Evolutionary conservation across 495 filamentous ascomycete species (phyloP).

Genomic region (Penicillium arizonense): DNA sequence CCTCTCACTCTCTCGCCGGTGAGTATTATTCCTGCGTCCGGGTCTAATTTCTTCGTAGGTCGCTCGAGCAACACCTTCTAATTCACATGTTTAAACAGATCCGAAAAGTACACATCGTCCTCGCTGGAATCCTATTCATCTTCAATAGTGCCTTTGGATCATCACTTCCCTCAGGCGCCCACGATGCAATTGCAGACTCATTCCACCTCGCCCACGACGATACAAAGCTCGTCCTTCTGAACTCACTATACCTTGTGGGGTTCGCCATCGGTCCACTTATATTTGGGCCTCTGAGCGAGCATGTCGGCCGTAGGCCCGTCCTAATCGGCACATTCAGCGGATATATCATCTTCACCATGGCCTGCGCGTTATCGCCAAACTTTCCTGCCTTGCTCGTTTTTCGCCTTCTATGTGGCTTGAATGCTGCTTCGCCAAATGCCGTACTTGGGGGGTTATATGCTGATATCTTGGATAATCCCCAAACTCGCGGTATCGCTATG

Average conservation of each 20-base stretch:
- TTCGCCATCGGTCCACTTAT: constrained; percentile 57
- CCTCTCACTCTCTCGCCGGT: no score
- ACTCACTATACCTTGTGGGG: constrained; percentile 63
- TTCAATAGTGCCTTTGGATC: constrained; percentile 64
- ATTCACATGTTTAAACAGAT: no score
- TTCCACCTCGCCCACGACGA: constrained; percentile 44
- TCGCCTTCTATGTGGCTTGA: constrained; percentile 37
- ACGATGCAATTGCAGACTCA: constrained; percentile 38
- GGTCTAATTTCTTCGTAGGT: no score
- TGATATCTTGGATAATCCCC: constrained; percentile 31
- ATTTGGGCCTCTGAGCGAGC: constrained; percentile 65
- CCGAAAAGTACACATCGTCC: constrained; percentile 14
- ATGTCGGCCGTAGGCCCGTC: constrained; percentile 58
- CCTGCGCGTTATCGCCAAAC: constrained; percentile 36
- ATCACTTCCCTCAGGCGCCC: constrained; percentile 16
- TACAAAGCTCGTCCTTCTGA: constrained; percentile 55
- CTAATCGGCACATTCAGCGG: constrained; percentile 52
- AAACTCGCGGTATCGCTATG: constrained; percentile 37
- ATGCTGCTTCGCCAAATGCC: constrained; percentile 34
- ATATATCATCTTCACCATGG: constrained; percentile 40
- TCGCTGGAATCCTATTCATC: constrained; percentile 52
- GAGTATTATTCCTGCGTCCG: no score
- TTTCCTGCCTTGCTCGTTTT: constrained; percentile 39
- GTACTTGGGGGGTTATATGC: constrained; percentile 41
- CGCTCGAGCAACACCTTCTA: no score